Evolutionary conservation across 768 basidiomycete species (phyloP), one percentile per base, ranked within the genome.

Genomic region (Galerina sulciceps): DNA sequence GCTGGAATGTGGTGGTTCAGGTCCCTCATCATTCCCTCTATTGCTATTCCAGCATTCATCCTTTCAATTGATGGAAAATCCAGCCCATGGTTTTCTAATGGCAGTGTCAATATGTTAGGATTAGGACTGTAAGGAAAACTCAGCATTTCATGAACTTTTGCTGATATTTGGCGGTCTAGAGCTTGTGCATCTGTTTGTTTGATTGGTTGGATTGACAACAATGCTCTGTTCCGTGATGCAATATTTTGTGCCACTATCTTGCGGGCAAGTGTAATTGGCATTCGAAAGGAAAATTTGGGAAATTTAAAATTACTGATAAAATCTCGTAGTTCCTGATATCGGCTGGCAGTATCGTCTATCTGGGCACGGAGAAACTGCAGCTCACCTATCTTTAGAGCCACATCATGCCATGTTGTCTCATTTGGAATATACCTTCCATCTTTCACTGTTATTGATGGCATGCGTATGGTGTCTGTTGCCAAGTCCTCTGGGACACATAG

Each of bases 401-500:
- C 67, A 3, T 54, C 43, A 46, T 65, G 1, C 56, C 10, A 17
- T 14, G 5, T 56, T 37, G 18, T 66, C 15, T 2, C 13, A 48
- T 69, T 68, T 3, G 71, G 72, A 4, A 61, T 10, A 64, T 62
- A 31, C 6, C 26, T 26, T 3, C 26, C 26, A 26, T 26, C 26
- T 26, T 6, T 26, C 26, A 26, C 26, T 6, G 26, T 26, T 26
- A 26, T 26, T 26, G 26, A 26, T 3, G 26, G 26, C 26, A 26
- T 26, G 26, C 26, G 26, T 26, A 26, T 26, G 3, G 26, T 26
- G 3, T 26, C 26, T 3, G 26, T 26, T 26, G 6, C 26, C 70
- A 68, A 46, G 70, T 69, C 38, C 66, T 68, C 6, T 63, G 1
- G 62, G 67, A 11, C 43, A 46, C 4, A 72, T 43, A 0, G 55